Evolutionary conservation across 192 early-diverging fungal genomes (phyloP).

Genomic region (Endogone sp.): DNA sequence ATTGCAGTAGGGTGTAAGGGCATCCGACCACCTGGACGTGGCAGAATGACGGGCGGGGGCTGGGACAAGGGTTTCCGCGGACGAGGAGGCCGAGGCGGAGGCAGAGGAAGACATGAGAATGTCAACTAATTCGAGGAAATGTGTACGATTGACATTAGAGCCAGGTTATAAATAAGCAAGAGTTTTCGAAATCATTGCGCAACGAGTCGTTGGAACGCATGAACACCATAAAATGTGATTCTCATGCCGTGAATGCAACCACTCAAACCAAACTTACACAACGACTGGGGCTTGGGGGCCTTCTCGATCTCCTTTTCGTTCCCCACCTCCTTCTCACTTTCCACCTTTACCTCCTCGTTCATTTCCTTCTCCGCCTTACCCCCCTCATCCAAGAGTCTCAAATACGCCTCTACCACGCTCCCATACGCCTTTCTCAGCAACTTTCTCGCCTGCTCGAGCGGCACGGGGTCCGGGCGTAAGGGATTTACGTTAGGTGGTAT

Average conservation of each 20-base stretch:
- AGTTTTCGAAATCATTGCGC: not conserved
- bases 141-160: not conserved
- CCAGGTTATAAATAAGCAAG: not conserved
- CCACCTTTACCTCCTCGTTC: too few relatives aligned
- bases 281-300: too few relatives aligned
- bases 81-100: not conserved
- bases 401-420: not conserved
- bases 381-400: too few relatives aligned
- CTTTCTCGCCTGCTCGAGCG: not conserved
- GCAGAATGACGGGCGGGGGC: not conserved
- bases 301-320: too few relatives aligned
- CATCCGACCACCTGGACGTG: not conserved
- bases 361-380: too few relatives aligned
- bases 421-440: not conserved
- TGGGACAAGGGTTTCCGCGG: not conserved
- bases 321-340: too few relatives aligned
- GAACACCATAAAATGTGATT: too few relatives aligned
- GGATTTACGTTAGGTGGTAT: not conserved
- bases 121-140: not conserved
- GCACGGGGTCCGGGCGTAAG: not conserved
- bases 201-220: not conserved
- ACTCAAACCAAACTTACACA: too few relatives aligned
- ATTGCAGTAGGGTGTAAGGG: constrained; percentile 33
- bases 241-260: not conserved
- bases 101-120: constrained; percentile 1